A percentile compares a stretch with the other conserved stretches of the same genome.
These are phyloP conservation scores for Elymus sibiricus DNA, from an alignment of 176 grass and related monocot genomes.

Conservation along the genomic window DNA sequence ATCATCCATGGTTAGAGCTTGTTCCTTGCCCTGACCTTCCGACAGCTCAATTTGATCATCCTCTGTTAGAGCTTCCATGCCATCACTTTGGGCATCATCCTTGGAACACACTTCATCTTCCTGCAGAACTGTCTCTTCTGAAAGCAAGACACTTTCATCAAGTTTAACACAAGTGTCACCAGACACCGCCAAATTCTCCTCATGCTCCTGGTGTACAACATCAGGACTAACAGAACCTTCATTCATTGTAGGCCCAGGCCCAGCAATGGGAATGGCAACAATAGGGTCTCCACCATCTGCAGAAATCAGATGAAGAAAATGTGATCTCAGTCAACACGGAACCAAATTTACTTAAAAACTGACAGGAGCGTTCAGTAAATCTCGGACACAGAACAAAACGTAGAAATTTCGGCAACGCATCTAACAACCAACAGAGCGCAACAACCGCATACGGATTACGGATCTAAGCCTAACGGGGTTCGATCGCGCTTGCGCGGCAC, in stretches of 20 bases:
- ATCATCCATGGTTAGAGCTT: slow-evolving; percentile 3
- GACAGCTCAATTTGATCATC: slow-evolving; percentile 24
- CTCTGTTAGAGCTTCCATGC: slow-evolving; percentile 15
- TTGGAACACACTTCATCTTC: slow-evolving; percentile 18
- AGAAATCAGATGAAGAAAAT: slow-evolving; percentile 10
- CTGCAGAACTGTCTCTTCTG: slow-evolving; percentile 22
- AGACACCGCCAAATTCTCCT: background rate
- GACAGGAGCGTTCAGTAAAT: background rate
- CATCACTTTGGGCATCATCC: slow-evolving; percentile 11
- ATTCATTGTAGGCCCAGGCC: slow-evolving; percentile 24
- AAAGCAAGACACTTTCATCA: slow-evolving; percentile 23
- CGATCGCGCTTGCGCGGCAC: background rate
- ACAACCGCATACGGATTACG: slow-evolving; percentile 24
- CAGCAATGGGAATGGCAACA: background rate
- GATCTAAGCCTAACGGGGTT: slow-evolving; percentile 23
- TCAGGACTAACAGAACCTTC: slow-evolving; percentile 32
- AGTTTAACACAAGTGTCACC: slow-evolving; percentile 22
- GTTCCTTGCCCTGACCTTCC: background rate
- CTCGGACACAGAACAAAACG: too few species aligned
- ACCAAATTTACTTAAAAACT: background rate
- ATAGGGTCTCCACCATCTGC: slow-evolving; percentile 57
- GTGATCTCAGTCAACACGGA: background rate
- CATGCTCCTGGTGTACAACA: background rate
- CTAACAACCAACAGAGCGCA: background rate
- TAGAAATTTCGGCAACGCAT: background rate